Conservation (phyloP, 163 green algal species). For the Scenedesmus sp. region DNA sequence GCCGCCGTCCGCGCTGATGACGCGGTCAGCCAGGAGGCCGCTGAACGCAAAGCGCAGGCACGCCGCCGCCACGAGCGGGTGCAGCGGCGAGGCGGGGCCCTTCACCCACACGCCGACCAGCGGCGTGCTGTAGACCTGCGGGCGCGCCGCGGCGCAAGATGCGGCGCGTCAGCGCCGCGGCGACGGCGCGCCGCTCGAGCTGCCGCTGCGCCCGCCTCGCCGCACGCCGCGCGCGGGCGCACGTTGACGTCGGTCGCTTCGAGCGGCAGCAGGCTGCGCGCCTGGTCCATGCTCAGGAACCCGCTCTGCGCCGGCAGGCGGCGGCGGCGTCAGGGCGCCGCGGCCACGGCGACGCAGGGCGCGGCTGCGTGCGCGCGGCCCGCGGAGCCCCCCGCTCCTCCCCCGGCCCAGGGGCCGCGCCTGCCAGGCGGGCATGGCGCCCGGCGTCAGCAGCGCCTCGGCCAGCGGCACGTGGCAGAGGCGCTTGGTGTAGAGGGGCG, state of each 20-base stretch:
- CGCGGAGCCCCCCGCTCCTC: too few species aligned
- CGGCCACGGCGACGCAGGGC: too few species aligned
- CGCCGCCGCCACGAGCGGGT: conserved; percentile 50
- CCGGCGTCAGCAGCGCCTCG: conserved; percentile 39
- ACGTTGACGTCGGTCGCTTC: conserved; percentile 63
- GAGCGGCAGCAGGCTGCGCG: conserved; percentile 64
- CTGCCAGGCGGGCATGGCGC: conserved; percentile 12
- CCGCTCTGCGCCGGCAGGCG: conserved; percentile 46
- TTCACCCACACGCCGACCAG: conserved; percentile 66
- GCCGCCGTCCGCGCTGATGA: conserved; percentile 24
- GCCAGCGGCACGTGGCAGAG: conserved; percentile 57
- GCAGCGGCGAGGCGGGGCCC: conserved; percentile 28
- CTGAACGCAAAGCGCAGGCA: conserved; percentile 54
- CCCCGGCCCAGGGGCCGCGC: too few species aligned
- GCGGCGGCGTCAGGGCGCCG: background rate
- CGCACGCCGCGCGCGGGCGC: background rate
- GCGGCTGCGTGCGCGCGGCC: too few species aligned
- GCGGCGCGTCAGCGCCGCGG: background rate
- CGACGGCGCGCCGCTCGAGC: background rate
- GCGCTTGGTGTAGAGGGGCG: conserved; percentile 60
- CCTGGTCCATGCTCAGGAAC: conserved; percentile 70
- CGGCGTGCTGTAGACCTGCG: conserved; percentile 61
- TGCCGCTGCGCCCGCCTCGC: background rate
- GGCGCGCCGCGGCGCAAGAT: too few species aligned
- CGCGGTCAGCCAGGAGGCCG: conserved; percentile 52